A percentile compares a stretch with the other conserved stretches of the same genome.
phyloP scores from a whole-genome alignment of 2,329 filamentous ascomycete genomes.

The Apiospora kogelbergensis region DNA sequence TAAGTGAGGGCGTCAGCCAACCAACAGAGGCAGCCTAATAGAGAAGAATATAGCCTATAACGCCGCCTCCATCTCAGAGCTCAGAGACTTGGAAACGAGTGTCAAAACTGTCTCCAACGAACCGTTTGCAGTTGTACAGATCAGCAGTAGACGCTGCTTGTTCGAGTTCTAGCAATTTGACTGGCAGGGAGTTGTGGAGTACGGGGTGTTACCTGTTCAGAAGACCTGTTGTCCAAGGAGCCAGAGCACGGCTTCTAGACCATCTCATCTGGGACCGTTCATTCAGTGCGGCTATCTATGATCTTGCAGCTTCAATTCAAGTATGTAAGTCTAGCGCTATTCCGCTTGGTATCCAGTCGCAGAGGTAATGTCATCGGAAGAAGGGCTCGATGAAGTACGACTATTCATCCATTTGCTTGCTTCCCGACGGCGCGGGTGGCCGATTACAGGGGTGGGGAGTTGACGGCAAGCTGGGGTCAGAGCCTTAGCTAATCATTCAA shows the following conservation, averaged over 20 bases:
- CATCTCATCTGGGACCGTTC: not conserved
- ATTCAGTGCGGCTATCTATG: not conserved
- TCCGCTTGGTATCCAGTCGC: not conserved
- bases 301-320: not conserved
- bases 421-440: not conserved
- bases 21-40: not conserved
- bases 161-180: not conserved
- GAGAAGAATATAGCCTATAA: not conserved
- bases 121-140: not conserved
- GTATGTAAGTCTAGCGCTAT: not conserved
- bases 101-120: not conserved
- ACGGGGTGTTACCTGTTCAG: too few species aligned
- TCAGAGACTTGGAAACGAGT: not conserved
- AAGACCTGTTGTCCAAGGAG: not conserved
- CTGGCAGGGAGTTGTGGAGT: not conserved
- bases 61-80: not conserved
- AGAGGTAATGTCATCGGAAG: too few species aligned
- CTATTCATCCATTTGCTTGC: not conserved
- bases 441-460: not conserved
- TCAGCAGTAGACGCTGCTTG: not conserved
- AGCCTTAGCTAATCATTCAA: not conserved
- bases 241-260: conserved; percentile 2
- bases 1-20: not conserved
- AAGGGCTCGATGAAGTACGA: too few species aligned
- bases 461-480: not conserved